Evolutionary conservation across 257 asterid species (phyloP).

Genomic region (Parsonsia alboflavescens): DNA sequence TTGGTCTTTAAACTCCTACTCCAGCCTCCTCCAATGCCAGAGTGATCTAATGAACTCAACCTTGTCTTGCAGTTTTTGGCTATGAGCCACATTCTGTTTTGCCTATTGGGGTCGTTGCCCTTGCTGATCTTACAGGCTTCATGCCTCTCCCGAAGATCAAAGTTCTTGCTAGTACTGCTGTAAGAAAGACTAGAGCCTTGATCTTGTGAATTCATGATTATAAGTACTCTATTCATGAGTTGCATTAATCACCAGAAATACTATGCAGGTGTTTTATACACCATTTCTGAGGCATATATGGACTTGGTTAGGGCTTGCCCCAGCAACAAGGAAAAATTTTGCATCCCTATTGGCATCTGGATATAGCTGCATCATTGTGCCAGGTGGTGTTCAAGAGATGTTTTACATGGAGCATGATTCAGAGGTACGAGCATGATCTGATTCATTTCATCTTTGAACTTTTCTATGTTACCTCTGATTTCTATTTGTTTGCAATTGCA

Average conservation of each 20-base stretch:
- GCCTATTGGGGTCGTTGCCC: slow-evolving; percentile 87
- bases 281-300: slow-evolving; percentile 95
- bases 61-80: slow-evolving; percentile 60
- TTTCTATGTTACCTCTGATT: background rate
- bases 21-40: background rate
- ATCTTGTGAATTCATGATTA: background rate
- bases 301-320: slow-evolving; percentile 89
- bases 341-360: slow-evolving; percentile 69
- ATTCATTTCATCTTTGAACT: background rate
- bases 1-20: background rate
- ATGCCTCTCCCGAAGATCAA: slow-evolving; percentile 73
- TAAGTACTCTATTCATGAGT: background rate
- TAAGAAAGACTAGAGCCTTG: slow-evolving; percentile 34
- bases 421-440: slow-evolving; percentile 49
- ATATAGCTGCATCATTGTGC: slow-evolving; percentile 80
- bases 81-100: slow-evolving; percentile 98
- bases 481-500: background rate
- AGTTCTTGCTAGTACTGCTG: slow-evolving; percentile 92
- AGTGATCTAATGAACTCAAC: background rate
- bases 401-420: slow-evolving; percentile 73
- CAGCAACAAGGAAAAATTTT: slow-evolving; percentile 69
- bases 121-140: slow-evolving; percentile 79
- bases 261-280: slow-evolving; percentile 71
- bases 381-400: slow-evolving; percentile 94
- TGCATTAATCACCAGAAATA: slow-evolving; percentile 2